phyloP scores from a whole-genome alignment of 306 rosid genomes.

The Begonia loranthoides region DNA sequence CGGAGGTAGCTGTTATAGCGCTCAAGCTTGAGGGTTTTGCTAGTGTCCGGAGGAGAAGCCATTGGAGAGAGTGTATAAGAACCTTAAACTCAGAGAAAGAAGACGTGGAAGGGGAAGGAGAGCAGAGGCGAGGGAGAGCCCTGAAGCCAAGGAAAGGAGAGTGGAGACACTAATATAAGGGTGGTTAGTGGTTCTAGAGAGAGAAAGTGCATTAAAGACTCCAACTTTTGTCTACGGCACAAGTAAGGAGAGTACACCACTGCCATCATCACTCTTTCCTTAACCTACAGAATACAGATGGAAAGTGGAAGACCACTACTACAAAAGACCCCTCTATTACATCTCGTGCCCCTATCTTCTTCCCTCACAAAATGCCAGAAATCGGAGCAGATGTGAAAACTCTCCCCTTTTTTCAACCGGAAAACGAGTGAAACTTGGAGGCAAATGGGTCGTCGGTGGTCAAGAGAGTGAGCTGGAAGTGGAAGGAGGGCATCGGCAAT shows the following conservation, averaged over 20 bases:
- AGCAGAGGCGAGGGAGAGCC: too few species aligned
- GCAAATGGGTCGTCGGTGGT: too few species aligned
- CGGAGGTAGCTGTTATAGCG: slow-evolving; percentile 84
- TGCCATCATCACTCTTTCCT: slow-evolving; percentile 6
- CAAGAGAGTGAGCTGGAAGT: too few species aligned
- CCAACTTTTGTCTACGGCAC: slow-evolving; percentile 22
- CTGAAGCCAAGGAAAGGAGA: too few species aligned
- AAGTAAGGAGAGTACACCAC: too few species aligned
- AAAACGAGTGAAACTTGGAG: too few species aligned
- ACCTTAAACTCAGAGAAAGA: slow-evolving; percentile 14
- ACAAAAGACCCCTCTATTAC: not conserved
- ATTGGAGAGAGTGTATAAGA: slow-evolving; percentile 18
- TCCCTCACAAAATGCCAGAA: not conserved
- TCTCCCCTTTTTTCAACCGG: too few species aligned
- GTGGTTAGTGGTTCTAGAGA: too few species aligned
- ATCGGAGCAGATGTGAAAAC: too few species aligned
- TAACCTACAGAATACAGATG: slow-evolving; percentile 20
- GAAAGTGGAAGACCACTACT: slow-evolving; percentile 23
- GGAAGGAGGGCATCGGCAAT: too few species aligned
- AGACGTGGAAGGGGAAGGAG: too few species aligned
- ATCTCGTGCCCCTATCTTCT: not conserved
- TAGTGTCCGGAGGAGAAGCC: slow-evolving; percentile 84
- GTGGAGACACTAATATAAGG: slow-evolving; percentile 43
- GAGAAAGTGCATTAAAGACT: not conserved
- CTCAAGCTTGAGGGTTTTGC: slow-evolving; percentile 77